These are phyloP conservation scores for Diplodia seriata DNA, from an alignment of 2,329 filamentous ascomycete species.

Conservation along the genomic window DNA sequence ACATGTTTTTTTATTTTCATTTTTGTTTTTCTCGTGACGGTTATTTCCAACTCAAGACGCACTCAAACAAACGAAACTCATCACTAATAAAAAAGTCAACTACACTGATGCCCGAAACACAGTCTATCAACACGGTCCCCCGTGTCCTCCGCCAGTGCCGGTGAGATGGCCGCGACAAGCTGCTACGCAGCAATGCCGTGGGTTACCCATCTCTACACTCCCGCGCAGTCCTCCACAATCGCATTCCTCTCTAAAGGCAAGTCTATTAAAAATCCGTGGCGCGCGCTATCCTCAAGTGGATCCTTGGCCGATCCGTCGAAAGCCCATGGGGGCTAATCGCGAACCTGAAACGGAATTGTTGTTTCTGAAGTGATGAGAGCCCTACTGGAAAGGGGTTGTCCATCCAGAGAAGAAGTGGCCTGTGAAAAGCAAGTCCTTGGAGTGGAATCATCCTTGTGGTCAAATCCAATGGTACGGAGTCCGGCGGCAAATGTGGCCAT, in stretches of 20 bases:
- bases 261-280: slow-evolving; percentile 11
- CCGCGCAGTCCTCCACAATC: background rate
- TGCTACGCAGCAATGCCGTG: slow-evolving; percentile 23
- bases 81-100: slow-evolving; percentile 7
- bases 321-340: background rate
- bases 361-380: background rate
- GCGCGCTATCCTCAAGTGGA: background rate
- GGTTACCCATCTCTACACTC: slow-evolving; percentile 23
- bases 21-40: background rate
- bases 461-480: slow-evolving; percentile 22
- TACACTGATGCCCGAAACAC: background rate
- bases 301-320: slow-evolving; percentile 3
- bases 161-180: slow-evolving; percentile 27
- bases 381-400: slow-evolving; percentile 23
- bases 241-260: slow-evolving; percentile 4
- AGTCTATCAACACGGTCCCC: background rate
- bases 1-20: background rate
- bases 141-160: slow-evolving; percentile 14
- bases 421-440: slow-evolving; percentile 21
- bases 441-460: slow-evolving; percentile 14
- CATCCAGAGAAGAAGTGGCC: slow-evolving; percentile 11
- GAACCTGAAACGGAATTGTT: slow-evolving; percentile 6
- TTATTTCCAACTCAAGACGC: background rate
- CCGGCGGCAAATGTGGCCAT: slow-evolving; percentile 24
- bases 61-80: slow-evolving; percentile 16